phyloP scores from a whole-genome alignment of 306 rosid genomes.

The Boehmeria nivea region DNA sequence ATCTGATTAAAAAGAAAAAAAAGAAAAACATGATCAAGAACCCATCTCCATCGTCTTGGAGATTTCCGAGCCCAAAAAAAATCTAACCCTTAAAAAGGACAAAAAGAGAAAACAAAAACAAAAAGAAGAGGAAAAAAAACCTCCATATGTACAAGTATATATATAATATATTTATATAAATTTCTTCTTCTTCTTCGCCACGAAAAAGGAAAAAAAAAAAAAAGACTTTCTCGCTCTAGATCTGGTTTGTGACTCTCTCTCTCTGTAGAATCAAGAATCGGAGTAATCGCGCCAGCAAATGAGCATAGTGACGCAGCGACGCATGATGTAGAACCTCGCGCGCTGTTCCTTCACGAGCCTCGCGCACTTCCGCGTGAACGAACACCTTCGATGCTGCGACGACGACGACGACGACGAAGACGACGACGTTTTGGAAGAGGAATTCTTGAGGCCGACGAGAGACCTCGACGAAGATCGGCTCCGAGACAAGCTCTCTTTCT shows the following conservation, averaged over 20 bases:
- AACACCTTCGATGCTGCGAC: slow-evolving; percentile 40
- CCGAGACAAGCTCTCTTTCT: slow-evolving; percentile 57
- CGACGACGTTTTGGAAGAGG: not conserved
- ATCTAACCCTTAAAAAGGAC: not conserved
- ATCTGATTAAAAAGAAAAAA: not conserved
- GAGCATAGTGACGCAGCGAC: slow-evolving; percentile 84
- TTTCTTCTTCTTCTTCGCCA: too few relatives aligned
- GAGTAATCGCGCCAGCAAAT: slow-evolving; percentile 85
- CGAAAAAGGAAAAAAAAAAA: not conserved
- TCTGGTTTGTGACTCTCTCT: too few relatives aligned
- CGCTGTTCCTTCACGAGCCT: slow-evolving; percentile 77
- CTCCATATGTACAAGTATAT: slow-evolving; percentile 27
- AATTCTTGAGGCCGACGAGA: slow-evolving; percentile 57
- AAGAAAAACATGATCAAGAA: slow-evolving; percentile 21
- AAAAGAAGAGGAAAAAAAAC: too few relatives aligned
- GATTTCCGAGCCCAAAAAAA: too few relatives aligned
- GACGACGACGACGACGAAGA: slow-evolving; percentile 5
- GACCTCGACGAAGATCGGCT: slow-evolving; percentile 40
- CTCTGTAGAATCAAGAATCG: slow-evolving; percentile 36
- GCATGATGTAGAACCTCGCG: slow-evolving; percentile 84
- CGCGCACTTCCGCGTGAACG: slow-evolving; percentile 75
- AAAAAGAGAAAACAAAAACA: not conserved
- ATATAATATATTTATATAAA: too few relatives aligned
- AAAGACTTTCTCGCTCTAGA: not conserved
- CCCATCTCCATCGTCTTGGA: too few relatives aligned